Evolutionary conservation across 305 asterid genomes (phyloP).

Genomic region (Fraxinus xanthoxyloides): DNA sequence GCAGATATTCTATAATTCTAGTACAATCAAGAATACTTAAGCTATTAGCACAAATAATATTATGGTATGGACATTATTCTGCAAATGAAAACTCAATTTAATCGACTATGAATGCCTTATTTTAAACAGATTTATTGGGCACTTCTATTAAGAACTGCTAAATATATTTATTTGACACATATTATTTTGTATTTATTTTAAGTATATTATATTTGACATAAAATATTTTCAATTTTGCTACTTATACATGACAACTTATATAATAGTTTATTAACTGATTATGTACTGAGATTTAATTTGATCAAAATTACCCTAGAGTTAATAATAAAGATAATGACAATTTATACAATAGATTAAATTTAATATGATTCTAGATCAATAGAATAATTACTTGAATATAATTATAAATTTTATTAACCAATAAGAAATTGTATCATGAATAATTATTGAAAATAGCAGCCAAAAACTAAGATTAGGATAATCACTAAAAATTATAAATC

Average conservation of each 20-base stretch:
- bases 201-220: background rate
- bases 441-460: background rate
- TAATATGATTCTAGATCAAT: background rate
- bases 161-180: background rate
- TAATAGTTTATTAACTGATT: no score
- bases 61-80: background rate
- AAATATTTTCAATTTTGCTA: no score
- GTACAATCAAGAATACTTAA: background rate
- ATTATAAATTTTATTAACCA: no score
- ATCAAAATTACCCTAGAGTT: background rate
- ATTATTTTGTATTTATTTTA: background rate
- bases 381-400: background rate
- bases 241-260: no score
- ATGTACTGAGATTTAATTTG: no score
- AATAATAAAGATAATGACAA: no score
- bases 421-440: background rate
- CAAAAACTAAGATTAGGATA: background rate
- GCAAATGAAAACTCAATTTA: background rate
- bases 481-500: background rate
- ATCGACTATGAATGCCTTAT: background rate
- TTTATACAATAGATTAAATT: no score
- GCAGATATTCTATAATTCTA: background rate
- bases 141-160: background rate
- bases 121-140: no score
- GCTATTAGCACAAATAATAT: background rate